These are phyloP conservation scores for Chytriomyces sp. DNA, from an alignment of 192 early-diverging fungal species.

Conservation along the genomic window DNA sequence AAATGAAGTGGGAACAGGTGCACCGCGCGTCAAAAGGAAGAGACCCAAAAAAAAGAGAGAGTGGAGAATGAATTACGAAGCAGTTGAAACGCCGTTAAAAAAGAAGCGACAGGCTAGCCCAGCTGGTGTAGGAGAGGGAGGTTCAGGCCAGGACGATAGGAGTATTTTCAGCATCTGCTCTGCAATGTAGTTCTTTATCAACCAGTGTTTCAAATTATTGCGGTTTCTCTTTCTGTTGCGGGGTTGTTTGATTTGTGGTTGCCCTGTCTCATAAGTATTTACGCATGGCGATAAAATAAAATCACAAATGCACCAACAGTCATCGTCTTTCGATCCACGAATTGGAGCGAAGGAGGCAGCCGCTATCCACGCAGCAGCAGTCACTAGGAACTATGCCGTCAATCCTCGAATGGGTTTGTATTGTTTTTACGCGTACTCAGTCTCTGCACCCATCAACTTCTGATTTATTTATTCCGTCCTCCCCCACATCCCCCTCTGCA, in stretches of 20 bases:
- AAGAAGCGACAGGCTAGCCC: not conserved
- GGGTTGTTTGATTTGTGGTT: too few species aligned
- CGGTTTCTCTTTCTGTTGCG: too few species aligned
- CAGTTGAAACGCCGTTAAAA: not conserved
- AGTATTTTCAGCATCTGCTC: too few species aligned
- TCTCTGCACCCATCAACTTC: not conserved
- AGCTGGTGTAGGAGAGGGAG: not conserved
- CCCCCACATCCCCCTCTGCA: constrained; percentile 24
- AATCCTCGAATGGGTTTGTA: constrained; percentile 84
- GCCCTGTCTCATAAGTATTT: too few species aligned
- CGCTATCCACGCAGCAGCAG: constrained; percentile 82
- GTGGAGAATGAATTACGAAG: not conserved
- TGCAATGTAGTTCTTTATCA: too few species aligned
- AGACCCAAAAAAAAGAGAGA: not conserved
- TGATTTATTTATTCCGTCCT: not conserved
- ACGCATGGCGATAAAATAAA: too few species aligned
- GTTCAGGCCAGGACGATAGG: too few species aligned
- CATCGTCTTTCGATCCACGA: constrained; percentile 27
- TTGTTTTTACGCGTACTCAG: not conserved
- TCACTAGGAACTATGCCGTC: constrained; percentile 82
- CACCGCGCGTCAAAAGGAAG: not conserved
- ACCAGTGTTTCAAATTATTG: too few species aligned
- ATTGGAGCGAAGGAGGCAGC: constrained; percentile 65
- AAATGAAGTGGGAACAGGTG: not conserved
- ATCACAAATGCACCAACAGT: constrained; percentile 13